Evolutionary conservation across 106 monocot genomes (phyloP).

Genomic region (Dendrobium officinale): DNA sequence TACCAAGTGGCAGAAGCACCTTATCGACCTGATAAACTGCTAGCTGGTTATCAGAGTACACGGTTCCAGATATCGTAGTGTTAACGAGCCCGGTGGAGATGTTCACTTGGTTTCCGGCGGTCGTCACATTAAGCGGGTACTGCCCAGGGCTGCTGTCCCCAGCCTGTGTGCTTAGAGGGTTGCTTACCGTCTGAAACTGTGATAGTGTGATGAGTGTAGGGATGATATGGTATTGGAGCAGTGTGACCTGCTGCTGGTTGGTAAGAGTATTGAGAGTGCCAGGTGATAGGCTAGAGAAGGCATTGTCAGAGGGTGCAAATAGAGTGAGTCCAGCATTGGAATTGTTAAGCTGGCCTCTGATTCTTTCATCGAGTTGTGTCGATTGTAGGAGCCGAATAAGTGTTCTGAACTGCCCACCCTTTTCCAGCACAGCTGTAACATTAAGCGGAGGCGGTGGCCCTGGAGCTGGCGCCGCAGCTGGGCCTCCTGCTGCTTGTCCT

Average conservation of each 20-base stretch:
- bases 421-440: constrained; percentile 23
- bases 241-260: constrained; percentile 30
- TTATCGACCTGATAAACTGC: constrained; percentile 54
- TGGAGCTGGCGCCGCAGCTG: not conserved
- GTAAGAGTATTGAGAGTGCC: constrained; percentile 50
- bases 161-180: constrained; percentile 72
- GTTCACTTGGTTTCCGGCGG: constrained; percentile 41
- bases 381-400: constrained; percentile 39
- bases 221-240: constrained; percentile 52
- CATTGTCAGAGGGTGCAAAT: constrained; percentile 75
- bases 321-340: constrained; percentile 43
- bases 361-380: constrained; percentile 38
- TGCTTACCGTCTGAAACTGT: constrained; percentile 49
- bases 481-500: not conserved
- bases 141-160: constrained; percentile 34
- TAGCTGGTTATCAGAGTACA: constrained; percentile 35
- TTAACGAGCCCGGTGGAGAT: constrained; percentile 43
- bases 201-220: constrained; percentile 32
- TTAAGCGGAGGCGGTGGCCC: not conserved
- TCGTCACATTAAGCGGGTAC: constrained; percentile 61
- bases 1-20: constrained; percentile 44
- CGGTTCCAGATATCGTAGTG: constrained; percentile 28
- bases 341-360: constrained; percentile 57
- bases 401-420: constrained; percentile 43
- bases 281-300: constrained; percentile 50